Evolutionary conservation across 352 stramenopile genomes (phyloP).

Genomic region (Pythium periplocum): DNA sequence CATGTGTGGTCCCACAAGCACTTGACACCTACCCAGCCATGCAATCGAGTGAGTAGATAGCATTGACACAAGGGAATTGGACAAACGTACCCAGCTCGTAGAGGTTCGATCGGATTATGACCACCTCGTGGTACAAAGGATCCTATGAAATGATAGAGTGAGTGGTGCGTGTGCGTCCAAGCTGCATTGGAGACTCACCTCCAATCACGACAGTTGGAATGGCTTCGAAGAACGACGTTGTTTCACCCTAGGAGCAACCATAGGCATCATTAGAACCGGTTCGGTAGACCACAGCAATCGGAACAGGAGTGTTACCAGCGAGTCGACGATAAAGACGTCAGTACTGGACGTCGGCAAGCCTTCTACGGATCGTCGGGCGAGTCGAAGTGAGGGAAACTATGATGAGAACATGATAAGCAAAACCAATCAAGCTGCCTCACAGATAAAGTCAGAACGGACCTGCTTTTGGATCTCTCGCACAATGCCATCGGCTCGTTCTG

Average conservation of each 20-base stretch:
- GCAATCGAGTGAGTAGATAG: background rate
- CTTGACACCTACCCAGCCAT: slow-evolving; percentile 34
- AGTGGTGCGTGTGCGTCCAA: no score
- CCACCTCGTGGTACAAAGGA: slow-evolving; percentile 55
- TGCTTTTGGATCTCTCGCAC: slow-evolving; percentile 23
- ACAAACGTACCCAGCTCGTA: slow-evolving; percentile 40
- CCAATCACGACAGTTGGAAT: slow-evolving; percentile 58
- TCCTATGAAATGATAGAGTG: slow-evolving; percentile 16
- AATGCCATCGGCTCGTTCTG: slow-evolving; percentile 33
- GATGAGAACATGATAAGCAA: background rate
- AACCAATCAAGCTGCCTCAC: background rate
- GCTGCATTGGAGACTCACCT: slow-evolving; percentile 19
- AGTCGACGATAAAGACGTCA: slow-evolving; percentile 64
- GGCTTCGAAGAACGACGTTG: slow-evolving; percentile 39
- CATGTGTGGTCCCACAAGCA: slow-evolving; percentile 63
- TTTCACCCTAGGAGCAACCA: slow-evolving; percentile 39
- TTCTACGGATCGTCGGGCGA: slow-evolving; percentile 33
- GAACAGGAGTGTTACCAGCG: slow-evolving; percentile 29
- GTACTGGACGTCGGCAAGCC: slow-evolving; percentile 18
- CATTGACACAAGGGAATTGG: background rate
- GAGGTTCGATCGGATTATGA: slow-evolving; percentile 73
- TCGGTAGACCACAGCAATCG: background rate
- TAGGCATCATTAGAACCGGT: background rate
- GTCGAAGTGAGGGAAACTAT: slow-evolving; percentile 33
- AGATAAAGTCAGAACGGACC: slow-evolving; percentile 11